Conservation (phyloP, 2,329 filamentous ascomycete species). For the Penicillium crustosum region DNA sequence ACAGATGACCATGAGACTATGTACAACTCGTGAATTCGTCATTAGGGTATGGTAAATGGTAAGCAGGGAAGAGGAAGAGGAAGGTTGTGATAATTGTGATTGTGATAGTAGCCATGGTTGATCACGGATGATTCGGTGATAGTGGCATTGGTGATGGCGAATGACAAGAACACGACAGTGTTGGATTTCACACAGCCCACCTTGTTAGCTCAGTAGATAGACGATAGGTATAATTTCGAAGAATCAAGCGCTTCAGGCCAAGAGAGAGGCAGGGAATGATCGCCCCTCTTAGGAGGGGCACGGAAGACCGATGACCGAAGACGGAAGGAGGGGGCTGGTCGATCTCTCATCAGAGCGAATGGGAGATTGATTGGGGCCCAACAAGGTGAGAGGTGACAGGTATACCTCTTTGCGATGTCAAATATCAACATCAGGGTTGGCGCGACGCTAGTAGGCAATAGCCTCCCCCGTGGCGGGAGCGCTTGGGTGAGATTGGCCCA, state of each 20-base stretch:
- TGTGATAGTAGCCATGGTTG: background rate
- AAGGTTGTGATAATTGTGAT: background rate
- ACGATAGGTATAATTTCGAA: background rate
- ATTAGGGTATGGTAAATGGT: background rate
- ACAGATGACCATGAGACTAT: background rate
- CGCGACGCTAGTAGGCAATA: constrained; percentile 28
- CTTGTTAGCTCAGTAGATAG: background rate
- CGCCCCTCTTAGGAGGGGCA: too few species aligned
- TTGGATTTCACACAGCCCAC: background rate
- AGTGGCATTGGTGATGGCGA: background rate
- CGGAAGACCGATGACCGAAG: background rate
- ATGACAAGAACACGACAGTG: background rate
- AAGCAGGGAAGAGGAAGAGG: background rate
- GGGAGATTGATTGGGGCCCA: background rate
- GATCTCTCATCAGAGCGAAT: background rate
- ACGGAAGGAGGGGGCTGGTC: background rate
- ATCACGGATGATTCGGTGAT: background rate
- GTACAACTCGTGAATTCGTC: constrained; percentile 6
- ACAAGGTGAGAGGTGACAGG: background rate
- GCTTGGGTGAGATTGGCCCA: background rate
- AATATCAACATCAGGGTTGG: constrained; percentile 16
- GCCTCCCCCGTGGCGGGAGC: constrained; percentile 18
- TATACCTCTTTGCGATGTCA: constrained; percentile 8
- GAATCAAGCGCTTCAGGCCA: background rate
- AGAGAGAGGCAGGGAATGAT: background rate